These are phyloP conservation scores for Cymbopogon citratus DNA, from an alignment of 176 grass and related monocot species.

Conservation along the genomic window DNA sequence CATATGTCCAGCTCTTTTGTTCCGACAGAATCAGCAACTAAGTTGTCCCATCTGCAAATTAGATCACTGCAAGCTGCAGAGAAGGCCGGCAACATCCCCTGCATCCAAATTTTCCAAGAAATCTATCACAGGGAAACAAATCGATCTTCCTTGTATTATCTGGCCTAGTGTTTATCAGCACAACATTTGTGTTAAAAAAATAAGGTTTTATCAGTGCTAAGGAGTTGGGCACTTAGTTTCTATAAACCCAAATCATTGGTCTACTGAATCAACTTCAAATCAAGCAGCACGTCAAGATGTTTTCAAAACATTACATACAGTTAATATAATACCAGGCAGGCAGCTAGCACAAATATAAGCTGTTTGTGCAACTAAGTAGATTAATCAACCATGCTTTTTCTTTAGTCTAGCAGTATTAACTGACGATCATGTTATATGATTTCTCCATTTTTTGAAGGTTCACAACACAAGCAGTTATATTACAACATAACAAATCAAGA, in stretches of 20 bases:
- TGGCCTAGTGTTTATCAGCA: background rate
- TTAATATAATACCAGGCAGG: background rate
- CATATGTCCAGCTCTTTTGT: slow-evolving; percentile 54
- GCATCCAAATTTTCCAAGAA: background rate
- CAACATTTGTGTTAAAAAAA: background rate
- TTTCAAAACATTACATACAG: background rate
- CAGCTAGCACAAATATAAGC: background rate
- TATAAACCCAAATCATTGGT: background rate
- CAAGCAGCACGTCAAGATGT: background rate
- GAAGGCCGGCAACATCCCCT: slow-evolving; percentile 67
- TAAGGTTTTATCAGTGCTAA: background rate
- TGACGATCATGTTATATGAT: background rate
- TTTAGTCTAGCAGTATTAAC: background rate
- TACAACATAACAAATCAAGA: background rate
- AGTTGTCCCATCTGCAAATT: slow-evolving; percentile 43
- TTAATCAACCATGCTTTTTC: background rate
- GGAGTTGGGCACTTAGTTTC: background rate
- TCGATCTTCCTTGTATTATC: background rate
- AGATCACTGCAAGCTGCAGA: slow-evolving; percentile 45
- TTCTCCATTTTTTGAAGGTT: background rate
- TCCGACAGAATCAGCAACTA: background rate
- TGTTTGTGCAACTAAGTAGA: background rate
- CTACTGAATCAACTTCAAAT: background rate
- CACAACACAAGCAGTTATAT: background rate
- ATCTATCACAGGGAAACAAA: background rate